A percentile compares a stretch with the other conserved stretches of the same genome.
Conservation (phyloP, 2,329 filamentous ascomycete species). For the Epichloe glyceriae region DNA sequence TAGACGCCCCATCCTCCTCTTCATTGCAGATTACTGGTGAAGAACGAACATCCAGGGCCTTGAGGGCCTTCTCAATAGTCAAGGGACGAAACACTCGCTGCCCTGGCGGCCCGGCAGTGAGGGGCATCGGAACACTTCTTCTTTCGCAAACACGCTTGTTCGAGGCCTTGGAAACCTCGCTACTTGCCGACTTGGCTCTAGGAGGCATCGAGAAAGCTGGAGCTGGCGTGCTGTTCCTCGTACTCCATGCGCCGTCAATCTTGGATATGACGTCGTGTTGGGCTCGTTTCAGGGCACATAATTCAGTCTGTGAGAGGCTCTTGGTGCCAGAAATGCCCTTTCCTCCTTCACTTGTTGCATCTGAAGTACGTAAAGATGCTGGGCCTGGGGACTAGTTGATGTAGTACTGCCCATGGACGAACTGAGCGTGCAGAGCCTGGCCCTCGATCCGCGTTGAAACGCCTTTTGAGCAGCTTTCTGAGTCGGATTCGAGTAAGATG, state of each 20-base stretch:
- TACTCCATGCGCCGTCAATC: neutral
- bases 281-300: neutral
- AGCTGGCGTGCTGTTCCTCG: conserved; percentile 1
- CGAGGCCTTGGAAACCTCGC: conserved; percentile 1
- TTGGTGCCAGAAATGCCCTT: neutral
- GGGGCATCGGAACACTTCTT: conserved; percentile 31
- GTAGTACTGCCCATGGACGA: conserved; percentile 1
- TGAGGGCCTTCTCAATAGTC: conserved; percentile 26
- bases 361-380: neutral
- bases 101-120: conserved; percentile 43
- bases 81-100: conserved; percentile 36
- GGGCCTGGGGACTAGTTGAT: neutral
- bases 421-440: conserved; percentile 7
- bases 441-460: conserved; percentile 23
- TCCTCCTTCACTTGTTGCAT: neutral
- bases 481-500: conserved; percentile 42
- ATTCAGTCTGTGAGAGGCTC: neutral
- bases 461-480: conserved; percentile 37
- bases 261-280: conserved; percentile 2
- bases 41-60: conserved; percentile 12
- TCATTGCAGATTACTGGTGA: conserved; percentile 1
- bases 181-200: neutral
- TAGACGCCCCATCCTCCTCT: conserved; percentile 14
- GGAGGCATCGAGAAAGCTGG: neutral
- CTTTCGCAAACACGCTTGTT: conserved; percentile 18